Evolutionary conservation across 1,284 basidiomycete genomes (phyloP), one percentile per base, ranked within the genome.

Genomic region (Naganishia cerealis): DNA sequence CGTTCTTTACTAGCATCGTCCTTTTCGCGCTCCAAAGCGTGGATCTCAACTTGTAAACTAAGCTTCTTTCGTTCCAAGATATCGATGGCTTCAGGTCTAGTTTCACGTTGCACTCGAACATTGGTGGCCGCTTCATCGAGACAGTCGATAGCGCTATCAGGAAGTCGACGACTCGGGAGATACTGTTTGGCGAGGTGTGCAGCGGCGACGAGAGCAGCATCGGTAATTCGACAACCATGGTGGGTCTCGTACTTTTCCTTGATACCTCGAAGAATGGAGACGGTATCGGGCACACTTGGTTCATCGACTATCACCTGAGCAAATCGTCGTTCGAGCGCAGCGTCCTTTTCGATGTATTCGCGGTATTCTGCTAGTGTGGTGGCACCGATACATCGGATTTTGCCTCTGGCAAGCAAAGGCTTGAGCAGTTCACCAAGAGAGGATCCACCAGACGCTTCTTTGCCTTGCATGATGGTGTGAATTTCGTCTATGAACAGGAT

Each of bases 401-500:
- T 96, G 61, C 95, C 95, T 71, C 96, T 87, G 21, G 95, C 91
- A 36, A 94, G 83, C 73, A 92, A 84, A 12, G 91, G 92, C 79
- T 95, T 94, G 82, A 95, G 89, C 36, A 94, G 82, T 81, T 95
- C 95, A 10, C 89, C 91, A 3, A 82, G 81, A 76, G 77, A 38
- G 75, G 46, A 53, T 10, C 54, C 59, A 18, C 52, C 65, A 12
- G 59, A 62, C 15, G 59, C 58, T 40, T 62, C 42, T 74, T 70
- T 87, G 84, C 15, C 91, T 90, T 9, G 91, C 90, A 94, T 93
- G 80, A 96, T 89, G 52, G 94, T 86, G 76, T 95, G 92, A 21
- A 94, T 83, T 78, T 98, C 95, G 76, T 99, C 94, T 74, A 98
- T 89, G 83, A 98, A 98, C 46, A 99, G 86, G 72, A 98, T 93